phyloP scores from a whole-genome alignment of 2,329 filamentous ascomycete genomes.

The Alternaria atra region DNA sequence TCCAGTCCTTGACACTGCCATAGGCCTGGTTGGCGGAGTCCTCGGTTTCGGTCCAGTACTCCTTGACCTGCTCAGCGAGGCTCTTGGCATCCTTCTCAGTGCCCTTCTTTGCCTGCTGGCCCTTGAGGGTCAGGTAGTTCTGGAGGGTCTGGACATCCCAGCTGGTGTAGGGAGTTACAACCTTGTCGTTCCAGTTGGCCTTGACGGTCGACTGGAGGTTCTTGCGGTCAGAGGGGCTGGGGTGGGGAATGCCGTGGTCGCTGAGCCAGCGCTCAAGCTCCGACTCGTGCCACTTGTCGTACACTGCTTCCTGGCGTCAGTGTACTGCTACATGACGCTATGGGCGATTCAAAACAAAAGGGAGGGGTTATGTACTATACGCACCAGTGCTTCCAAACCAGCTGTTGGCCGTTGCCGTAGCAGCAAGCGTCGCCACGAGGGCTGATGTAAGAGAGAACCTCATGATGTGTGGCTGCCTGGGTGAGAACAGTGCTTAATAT shows the following conservation, averaged over 20 bases:
- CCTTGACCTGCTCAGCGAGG: slow-evolving; percentile 74
- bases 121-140: slow-evolving; percentile 74
- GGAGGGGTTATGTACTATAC: slow-evolving; percentile 49
- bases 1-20: slow-evolving; percentile 82
- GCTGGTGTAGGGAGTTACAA: slow-evolving; percentile 76
- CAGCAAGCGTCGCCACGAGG: slow-evolving; percentile 75
- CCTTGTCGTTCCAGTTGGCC: slow-evolving; percentile 84
- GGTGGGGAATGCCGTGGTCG: slow-evolving; percentile 90
- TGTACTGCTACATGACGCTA: slow-evolving; percentile 11
- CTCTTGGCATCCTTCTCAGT: slow-evolving; percentile 74
- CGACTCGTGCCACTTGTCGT: slow-evolving; percentile 99
- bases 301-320: slow-evolving; percentile 66
- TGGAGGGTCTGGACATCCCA: slow-evolving; percentile 77
- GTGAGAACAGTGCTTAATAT: slow-evolving; percentile 23
- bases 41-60: slow-evolving; percentile 79
- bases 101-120: slow-evolving; percentile 72
- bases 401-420: slow-evolving; percentile 75
- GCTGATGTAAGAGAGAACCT: slow-evolving; percentile 75
- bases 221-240: slow-evolving; percentile 89
- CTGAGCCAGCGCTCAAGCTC: slow-evolving; percentile 97
- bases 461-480: slow-evolving; percentile 64
- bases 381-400: slow-evolving; percentile 89
- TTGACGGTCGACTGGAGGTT: slow-evolving; percentile 92
- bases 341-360: neutral
- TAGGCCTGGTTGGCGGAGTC: slow-evolving; percentile 79